A percentile compares a stretch with the other conserved stretches of the same genome.
These are phyloP conservation scores for Schizonepeta tenuifolia DNA, from an alignment of 257 asterid genomes.

Conservation along the genomic window DNA sequence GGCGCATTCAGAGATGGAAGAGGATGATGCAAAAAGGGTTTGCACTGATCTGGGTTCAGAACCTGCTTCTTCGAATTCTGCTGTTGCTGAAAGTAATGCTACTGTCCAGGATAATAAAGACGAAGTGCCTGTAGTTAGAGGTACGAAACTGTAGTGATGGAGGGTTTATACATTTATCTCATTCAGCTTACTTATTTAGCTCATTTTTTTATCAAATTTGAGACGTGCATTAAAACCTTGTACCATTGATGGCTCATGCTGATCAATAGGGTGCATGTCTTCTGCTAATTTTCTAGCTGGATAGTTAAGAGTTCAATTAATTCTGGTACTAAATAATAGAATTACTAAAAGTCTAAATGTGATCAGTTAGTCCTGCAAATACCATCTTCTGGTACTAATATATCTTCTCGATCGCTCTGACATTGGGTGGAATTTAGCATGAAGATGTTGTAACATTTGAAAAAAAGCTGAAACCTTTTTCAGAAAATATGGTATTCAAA, in stretches of 20 bases:
- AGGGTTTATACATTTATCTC: slow-evolving; percentile 4
- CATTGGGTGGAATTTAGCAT: neutral
- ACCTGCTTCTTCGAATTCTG: neutral
- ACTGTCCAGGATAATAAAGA: neutral
- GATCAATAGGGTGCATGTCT: neutral
- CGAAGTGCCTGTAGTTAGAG: slow-evolving; percentile 1
- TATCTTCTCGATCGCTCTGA: neutral
- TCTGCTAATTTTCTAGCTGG: neutral
- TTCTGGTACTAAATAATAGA: neutral
- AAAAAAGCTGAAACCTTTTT: no score
- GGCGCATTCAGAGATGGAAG: neutral
- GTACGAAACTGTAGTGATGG: slow-evolving; percentile 12
- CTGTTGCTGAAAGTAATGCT: neutral
- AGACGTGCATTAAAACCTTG: neutral
- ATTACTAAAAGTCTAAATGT: neutral
- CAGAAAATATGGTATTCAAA: no score
- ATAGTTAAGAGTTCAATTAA: neutral
- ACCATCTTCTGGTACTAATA: neutral
- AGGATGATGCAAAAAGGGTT: neutral
- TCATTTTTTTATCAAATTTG: neutral
- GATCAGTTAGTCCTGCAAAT: neutral
- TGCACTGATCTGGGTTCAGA: neutral
- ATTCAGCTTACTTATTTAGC: no score
- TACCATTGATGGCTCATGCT: neutral
- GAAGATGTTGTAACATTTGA: neutral